phyloP scores from a whole-genome alignment of 163 green algal species.

The Chlamydomonas reinhardtii region DNA sequence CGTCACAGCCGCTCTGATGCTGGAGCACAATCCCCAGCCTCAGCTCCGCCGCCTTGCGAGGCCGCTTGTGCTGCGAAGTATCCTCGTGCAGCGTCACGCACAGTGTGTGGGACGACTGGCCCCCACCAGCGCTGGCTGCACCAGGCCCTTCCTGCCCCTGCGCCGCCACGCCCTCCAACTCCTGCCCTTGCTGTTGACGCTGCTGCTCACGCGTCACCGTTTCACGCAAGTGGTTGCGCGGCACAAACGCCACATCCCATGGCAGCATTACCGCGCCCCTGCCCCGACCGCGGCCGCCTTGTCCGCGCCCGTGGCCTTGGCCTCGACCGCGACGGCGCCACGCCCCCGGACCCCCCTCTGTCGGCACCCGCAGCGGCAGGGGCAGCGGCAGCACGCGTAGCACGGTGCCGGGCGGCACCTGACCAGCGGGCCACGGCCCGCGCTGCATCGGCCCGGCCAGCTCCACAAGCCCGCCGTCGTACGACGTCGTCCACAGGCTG shows the following conservation, averaged over 20 bases:
- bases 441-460: conserved; percentile 1
- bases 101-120: background rate
- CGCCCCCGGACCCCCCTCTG: background rate
- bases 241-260: conserved; percentile 22
- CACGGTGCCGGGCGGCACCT: conserved; percentile 11
- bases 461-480: conserved; percentile 12
- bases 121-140: too few relatives aligned
- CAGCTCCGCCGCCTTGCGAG: too few relatives aligned
- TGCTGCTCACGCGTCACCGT: background rate
- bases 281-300: background rate
- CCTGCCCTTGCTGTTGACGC: background rate
- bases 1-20: too few relatives aligned
- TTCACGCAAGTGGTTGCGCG: background rate
- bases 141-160: too few relatives aligned
- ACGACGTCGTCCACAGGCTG: conserved; percentile 39
- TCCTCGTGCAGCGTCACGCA: conserved; percentile 45
- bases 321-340: too few relatives aligned
- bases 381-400: conserved; percentile 17
- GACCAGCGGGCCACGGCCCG: too few relatives aligned
- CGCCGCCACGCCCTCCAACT: background rate
- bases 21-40: too few relatives aligned
- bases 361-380: background rate
- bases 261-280: conserved; percentile 8
- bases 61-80: too few relatives aligned
- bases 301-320: background rate